Base-by-base conservation (phyloP, 192 early-diverging fungal genomes). In the Mortierella alpina region DNA sequence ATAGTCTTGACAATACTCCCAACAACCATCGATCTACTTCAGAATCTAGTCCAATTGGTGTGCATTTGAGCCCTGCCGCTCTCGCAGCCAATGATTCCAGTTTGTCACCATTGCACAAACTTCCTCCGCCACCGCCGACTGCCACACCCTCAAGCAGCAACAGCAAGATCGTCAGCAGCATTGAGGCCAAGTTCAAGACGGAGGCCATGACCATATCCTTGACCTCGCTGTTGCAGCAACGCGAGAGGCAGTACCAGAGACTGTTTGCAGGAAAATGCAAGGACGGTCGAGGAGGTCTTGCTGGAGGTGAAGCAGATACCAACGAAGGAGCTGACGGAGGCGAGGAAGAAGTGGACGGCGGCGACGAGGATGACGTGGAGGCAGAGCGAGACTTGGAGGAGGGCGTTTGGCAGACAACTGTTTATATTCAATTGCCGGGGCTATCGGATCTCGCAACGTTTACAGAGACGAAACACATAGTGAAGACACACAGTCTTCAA, bases 141-240 rank as follows among this genome's bases (percentile, higher is more conserved):
- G 11, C 46, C 6, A 7, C 63, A 12, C 40, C 69, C 12, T 47
- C 58, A 47, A 11, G 20, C 44, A 44, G 55, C 53, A 63, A 42
- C 15, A 47, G 15, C 59, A 59, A 52, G 9, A 72, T 80, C 11
- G 57, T 80, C 5, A 80, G 66, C 41, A 80, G 57, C 7, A 50
- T 80, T 18, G 77, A 80, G 44, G 63, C 70, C 6, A 72, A 72
- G 54, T 80, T 72, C 63, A 80, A 80, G 51, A 68, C 70, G 0
- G 77, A 80, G 47, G 69, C 63, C 4, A 63, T 53, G 57, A 17
- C 59, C 3, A 7, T 72, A 0, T 68, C 65, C 0, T 14, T 80
- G 52, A 72, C 77, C 0, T 56, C 70, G 4, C 46, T 67, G 2
- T 22, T 80, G 20, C 70, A 67, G 22, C 39, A 50, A 5, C 77